These are phyloP conservation scores for Neoboletus magnificus DNA, from an alignment of 768 basidiomycete species.

Conservation along the genomic window DNA sequence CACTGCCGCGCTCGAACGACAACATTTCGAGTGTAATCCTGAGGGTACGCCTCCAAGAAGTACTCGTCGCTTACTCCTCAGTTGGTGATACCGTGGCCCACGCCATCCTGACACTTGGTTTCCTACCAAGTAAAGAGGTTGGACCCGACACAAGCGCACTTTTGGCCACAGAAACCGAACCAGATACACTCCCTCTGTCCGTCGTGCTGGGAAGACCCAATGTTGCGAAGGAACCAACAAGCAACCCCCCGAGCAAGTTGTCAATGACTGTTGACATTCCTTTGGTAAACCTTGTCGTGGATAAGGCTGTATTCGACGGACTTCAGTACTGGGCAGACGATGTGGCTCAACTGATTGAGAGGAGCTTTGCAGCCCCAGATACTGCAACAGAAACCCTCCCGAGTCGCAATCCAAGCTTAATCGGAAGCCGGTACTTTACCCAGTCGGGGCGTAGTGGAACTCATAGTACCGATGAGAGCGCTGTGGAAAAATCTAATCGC, in stretches of 20 bases:
- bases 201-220: slow-evolving; percentile 18
- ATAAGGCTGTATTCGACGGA: slow-evolving; percentile 67
- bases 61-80: slow-evolving; percentile 49
- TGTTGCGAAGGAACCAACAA: background rate
- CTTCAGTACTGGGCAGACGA: slow-evolving; percentile 91
- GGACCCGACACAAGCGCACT: slow-evolving; percentile 19
- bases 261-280: slow-evolving; percentile 47
- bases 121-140: slow-evolving; percentile 29
- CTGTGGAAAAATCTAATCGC: slow-evolving; percentile 23
- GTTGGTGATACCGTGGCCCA: slow-evolving; percentile 39
- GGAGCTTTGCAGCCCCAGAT: slow-evolving; percentile 24
- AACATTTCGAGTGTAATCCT: slow-evolving; percentile 26
- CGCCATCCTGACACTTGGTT: slow-evolving; percentile 50
- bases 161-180: slow-evolving; percentile 21
- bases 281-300: slow-evolving; percentile 55
- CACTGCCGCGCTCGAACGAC: background rate
- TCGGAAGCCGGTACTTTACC: slow-evolving; percentile 77
- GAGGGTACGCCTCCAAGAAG: slow-evolving; percentile 41
- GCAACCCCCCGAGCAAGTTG: slow-evolving; percentile 5
- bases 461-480: slow-evolving; percentile 40
- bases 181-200: slow-evolving; percentile 19
- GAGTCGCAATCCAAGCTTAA: slow-evolving; percentile 60
- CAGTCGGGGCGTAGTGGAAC: slow-evolving; percentile 39
- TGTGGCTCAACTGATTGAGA: slow-evolving; percentile 65
- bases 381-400: slow-evolving; percentile 30